These are phyloP conservation scores for Penicillium sclerotigenum DNA, from an alignment of 2,329 filamentous ascomycete species.

Conservation along the genomic window DNA sequence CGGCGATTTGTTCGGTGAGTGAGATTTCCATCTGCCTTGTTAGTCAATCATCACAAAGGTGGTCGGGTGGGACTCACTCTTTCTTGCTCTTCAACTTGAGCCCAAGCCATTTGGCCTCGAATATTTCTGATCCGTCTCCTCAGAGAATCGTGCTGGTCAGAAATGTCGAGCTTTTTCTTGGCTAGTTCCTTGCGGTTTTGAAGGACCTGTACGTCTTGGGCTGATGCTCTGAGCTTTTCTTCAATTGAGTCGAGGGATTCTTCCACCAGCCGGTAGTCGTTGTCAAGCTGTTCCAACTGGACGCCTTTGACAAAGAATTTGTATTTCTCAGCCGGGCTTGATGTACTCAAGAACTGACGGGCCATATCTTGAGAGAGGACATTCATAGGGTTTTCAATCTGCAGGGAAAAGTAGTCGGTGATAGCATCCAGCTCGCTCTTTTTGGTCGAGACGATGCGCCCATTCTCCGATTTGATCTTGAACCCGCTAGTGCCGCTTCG, in stretches of 20 bases:
- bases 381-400: conserved; percentile 96
- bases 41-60: conserved; percentile 1
- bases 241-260: conserved; percentile 73
- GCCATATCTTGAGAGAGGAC: conserved; percentile 94
- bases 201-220: conserved; percentile 63
- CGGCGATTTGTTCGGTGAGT: conserved; percentile 36
- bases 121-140: conserved; percentile 59
- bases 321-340: conserved; percentile 81
- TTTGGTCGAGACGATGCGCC: conserved; percentile 72
- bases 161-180: conserved; percentile 60
- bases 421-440: conserved; percentile 88
- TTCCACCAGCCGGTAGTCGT: conserved; percentile 82
- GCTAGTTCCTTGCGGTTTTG: conserved; percentile 60
- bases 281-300: conserved; percentile 85
- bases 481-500: conserved; percentile 73
- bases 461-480: conserved; percentile 74
- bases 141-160: conserved; percentile 65
- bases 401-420: conserved; percentile 85
- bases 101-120: conserved; percentile 74
- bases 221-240: conserved; percentile 58
- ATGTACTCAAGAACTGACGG: conserved; percentile 84
- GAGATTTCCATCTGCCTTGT: conserved; percentile 32
- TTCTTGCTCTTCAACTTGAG: conserved; percentile 77
- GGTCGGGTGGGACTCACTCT: conserved; percentile 31
- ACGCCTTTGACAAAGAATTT: conserved; percentile 95